These are phyloP conservation scores for Bigelowiella natans DNA, from an alignment of 78 protist species.

Conservation along the genomic window DNA sequence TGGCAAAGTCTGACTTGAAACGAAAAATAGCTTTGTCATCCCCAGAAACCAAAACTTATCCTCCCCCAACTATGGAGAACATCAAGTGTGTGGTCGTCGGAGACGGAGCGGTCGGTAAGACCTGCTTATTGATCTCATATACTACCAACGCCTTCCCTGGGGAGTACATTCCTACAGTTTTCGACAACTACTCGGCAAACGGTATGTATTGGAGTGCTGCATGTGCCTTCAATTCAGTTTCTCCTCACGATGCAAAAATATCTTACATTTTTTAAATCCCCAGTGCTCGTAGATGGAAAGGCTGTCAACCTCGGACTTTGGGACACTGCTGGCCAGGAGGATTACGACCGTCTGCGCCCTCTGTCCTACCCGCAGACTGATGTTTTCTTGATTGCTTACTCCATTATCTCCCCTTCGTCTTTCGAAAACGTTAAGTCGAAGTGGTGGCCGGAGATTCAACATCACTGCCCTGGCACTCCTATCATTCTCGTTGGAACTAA, in stretches of 20 bases:
- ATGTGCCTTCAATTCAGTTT: no score
- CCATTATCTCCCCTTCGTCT: conserved; percentile 52
- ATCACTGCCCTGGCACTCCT: conserved; percentile 70
- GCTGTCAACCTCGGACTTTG: conserved; percentile 24
- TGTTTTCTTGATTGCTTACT: conserved; percentile 79
- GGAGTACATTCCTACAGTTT: conserved; percentile 48
- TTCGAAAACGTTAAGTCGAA: conserved; percentile 59
- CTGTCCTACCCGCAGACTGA: conserved; percentile 65
- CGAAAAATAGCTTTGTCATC: no score
- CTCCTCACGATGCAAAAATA: no score
- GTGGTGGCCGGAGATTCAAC: conserved; percentile 65
- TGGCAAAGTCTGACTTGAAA: no score
- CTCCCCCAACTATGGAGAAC: conserved; percentile 11
- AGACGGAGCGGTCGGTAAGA: conserved; percentile 62
- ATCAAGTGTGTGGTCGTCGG: conserved; percentile 55
- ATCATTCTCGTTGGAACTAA: conserved; percentile 81
- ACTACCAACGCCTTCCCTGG: conserved; percentile 24
- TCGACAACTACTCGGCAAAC: conserved; percentile 78
- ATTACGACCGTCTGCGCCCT: conserved; percentile 91
- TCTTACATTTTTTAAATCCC: no score
- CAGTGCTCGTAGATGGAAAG: conserved; percentile 69
- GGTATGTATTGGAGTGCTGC: no score
- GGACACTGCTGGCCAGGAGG: conserved; percentile 73
- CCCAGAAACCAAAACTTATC: no score
- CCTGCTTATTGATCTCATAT: conserved; percentile 17